Percentiles rank a stretch among this genome's conserved stretches.
These are phyloP conservation scores for Rhizophagus clarus DNA, from an alignment of 192 early-diverging fungal species.

Conservation along the genomic window DNA sequence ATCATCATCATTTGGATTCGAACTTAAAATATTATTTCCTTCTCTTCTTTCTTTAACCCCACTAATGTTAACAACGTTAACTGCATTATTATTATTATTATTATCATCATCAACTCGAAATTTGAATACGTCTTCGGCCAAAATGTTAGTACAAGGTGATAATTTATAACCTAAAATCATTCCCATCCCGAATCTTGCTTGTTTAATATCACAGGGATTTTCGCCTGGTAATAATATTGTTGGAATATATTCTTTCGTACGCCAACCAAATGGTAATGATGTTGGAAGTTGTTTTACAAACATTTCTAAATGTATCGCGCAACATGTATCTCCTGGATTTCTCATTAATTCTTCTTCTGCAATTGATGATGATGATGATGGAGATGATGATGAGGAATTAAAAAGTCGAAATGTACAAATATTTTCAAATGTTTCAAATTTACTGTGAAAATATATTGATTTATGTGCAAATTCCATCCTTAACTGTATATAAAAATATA, in stretches of 20 bases:
- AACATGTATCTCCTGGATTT: constrained; percentile 5
- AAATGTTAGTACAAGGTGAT: background rate
- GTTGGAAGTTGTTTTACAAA: background rate
- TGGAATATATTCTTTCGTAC: constrained; percentile 14
- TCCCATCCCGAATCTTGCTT: constrained; percentile 11
- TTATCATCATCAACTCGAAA: background rate
- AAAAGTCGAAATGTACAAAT: background rate
- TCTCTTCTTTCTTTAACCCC: background rate
- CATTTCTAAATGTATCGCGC: background rate
- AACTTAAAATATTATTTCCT: background rate
- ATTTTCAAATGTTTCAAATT: background rate
- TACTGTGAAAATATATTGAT: background rate
- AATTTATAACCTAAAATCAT: constrained; percentile 5
- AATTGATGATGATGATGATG: background rate
- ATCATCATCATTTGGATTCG: background rate
- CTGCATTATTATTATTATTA: background rate
- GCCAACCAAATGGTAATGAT: constrained; percentile 1
- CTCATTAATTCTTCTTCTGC: background rate
- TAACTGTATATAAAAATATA: background rate
- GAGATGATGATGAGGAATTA: background rate
- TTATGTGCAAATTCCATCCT: background rate
- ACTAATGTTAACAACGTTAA: background rate
- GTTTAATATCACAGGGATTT: background rate
- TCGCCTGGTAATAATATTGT: background rate
- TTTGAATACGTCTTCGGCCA: background rate